Conservation (phyloP, 2,329 filamentous ascomycete species). For the Stagonosporopsis rhizophila region DNA sequence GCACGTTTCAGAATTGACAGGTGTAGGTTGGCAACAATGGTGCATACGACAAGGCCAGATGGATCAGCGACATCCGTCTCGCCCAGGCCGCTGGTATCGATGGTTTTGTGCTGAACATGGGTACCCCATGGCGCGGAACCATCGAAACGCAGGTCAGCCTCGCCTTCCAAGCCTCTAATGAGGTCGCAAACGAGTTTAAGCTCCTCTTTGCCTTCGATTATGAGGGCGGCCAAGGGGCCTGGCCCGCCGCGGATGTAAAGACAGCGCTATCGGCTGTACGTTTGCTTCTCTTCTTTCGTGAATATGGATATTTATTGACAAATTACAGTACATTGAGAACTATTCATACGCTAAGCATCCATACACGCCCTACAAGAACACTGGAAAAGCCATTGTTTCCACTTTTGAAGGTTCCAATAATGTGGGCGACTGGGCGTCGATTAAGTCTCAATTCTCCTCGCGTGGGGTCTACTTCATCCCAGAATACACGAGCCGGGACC, state of each 20-base stretch:
- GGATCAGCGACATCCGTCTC: slow-evolving; percentile 9
- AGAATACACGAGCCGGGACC: slow-evolving; percentile 22
- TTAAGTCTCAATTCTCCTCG: slow-evolving; percentile 28
- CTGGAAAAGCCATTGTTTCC: slow-evolving; percentile 38
- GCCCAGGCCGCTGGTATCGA: slow-evolving; percentile 44
- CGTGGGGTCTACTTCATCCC: slow-evolving; percentile 6
- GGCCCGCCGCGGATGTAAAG: slow-evolving; percentile 3
- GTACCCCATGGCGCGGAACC: slow-evolving; percentile 25
- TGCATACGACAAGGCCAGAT: slow-evolving; percentile 40
- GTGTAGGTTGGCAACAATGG: background rate
- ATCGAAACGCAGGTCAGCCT: slow-evolving; percentile 15
- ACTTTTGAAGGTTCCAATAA: slow-evolving; percentile 34
- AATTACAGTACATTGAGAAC: background rate
- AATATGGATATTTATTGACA: background rate
- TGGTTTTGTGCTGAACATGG: slow-evolving; percentile 45
- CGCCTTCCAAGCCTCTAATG: slow-evolving; percentile 35
- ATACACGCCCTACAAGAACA: slow-evolving; percentile 10
- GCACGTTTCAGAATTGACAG: background rate
- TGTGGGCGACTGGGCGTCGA: slow-evolving; percentile 6
- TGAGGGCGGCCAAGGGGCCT: slow-evolving; percentile 2
- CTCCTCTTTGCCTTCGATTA: slow-evolving; percentile 40
- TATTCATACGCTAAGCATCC: slow-evolving; percentile 11
- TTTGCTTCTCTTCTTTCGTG: background rate
- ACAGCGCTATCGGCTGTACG: slow-evolving; percentile 2
- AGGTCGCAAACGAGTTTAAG: slow-evolving; percentile 33